phyloP scores from a whole-genome alignment of 2,329 filamentous ascomycete species.

The Sclerotinia spermophila region DNA sequence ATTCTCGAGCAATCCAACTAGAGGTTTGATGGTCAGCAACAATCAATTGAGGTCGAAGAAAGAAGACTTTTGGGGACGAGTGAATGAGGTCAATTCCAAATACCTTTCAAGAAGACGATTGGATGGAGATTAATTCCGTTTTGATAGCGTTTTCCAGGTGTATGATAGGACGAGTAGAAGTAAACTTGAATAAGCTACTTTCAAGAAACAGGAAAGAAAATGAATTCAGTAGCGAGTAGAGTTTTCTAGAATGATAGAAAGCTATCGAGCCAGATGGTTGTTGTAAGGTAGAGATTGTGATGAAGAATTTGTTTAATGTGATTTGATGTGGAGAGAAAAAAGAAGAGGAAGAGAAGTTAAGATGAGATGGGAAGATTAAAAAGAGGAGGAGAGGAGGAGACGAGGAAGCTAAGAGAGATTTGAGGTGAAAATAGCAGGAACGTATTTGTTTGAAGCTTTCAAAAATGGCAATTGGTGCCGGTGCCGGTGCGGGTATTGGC shows the following conservation, averaged over 20 bases:
- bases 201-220: slow-evolving; percentile 25
- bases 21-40: slow-evolving; percentile 20
- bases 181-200: slow-evolving; percentile 21
- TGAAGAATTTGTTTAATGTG: slow-evolving; percentile 28
- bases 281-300: slow-evolving; percentile 34
- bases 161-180: slow-evolving; percentile 16
- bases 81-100: slow-evolving; percentile 1
- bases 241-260: slow-evolving; percentile 38
- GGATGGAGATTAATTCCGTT: slow-evolving; percentile 10
- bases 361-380: neutral
- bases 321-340: slow-evolving; percentile 22
- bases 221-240: slow-evolving; percentile 35
- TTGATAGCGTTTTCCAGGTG: slow-evolving; percentile 16
- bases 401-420: neutral
- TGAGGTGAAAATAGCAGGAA: neutral
- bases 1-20: slow-evolving; percentile 26
- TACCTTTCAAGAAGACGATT: slow-evolving; percentile 25
- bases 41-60: neutral
- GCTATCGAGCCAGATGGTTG: slow-evolving; percentile 38
- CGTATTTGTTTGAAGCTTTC: neutral
- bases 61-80: neutral
- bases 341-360: slow-evolving; percentile 18
- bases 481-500: neutral
- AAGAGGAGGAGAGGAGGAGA: neutral
- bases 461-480: neutral